phyloP scores from a whole-genome alignment of 768 basidiomycete genomes.

The Mrakia blollopis region DNA sequence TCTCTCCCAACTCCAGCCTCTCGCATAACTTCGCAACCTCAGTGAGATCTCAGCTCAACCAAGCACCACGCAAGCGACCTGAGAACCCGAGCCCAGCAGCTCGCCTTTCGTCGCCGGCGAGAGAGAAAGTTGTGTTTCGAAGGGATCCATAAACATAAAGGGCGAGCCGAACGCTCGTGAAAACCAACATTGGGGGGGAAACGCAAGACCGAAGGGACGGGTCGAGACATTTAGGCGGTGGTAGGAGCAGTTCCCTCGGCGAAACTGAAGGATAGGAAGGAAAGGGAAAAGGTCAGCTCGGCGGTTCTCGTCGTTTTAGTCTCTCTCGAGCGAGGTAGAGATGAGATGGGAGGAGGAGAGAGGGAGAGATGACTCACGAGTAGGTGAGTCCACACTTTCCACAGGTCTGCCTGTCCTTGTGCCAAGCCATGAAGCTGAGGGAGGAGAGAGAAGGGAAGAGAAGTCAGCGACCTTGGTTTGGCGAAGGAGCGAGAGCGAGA shows the following conservation, averaged over 20 bases:
- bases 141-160: neutral
- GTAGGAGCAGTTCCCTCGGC: constrained; percentile 37
- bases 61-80: no score
- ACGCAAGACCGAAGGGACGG: constrained; percentile 1
- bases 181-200: neutral
- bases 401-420: constrained; percentile 96
- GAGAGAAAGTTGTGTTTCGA: neutral
- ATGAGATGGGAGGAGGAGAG: neutral
- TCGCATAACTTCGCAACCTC: no score
- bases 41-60: no score
- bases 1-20: no score
- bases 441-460: constrained; percentile 41
- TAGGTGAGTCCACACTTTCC: constrained; percentile 54
- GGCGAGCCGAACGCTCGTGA: neutral
- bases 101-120: no score
- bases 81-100: no score
- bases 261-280: constrained; percentile 46
- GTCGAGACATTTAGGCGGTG: constrained; percentile 13
- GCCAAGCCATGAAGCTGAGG: constrained; percentile 75
- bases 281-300: neutral
- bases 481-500: constrained; percentile 40
- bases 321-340: neutral
- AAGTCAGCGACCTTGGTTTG: constrained; percentile 42
- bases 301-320: no score
- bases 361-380: constrained; percentile 39